phyloP scores from a whole-genome alignment of 1,139 yeast species.

The Geotrichum histeridarum region DNA sequence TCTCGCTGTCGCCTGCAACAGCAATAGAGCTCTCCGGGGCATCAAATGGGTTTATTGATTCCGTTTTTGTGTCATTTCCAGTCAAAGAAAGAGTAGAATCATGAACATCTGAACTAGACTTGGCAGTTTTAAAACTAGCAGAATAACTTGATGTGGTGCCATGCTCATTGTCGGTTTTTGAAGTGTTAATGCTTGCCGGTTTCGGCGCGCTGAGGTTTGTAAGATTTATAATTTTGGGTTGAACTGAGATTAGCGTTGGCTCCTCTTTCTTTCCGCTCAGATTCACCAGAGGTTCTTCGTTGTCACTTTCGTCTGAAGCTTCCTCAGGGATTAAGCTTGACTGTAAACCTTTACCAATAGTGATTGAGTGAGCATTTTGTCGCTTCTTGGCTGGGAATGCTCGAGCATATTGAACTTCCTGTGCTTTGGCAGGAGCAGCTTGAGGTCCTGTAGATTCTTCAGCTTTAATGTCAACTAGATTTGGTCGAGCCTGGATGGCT shows the following conservation, averaged over 20 bases:
- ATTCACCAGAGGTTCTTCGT: background rate
- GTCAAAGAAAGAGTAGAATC: background rate
- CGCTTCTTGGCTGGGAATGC: constrained; percentile 7
- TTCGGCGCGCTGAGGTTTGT: background rate
- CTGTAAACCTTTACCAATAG: constrained; percentile 16
- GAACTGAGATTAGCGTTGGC: background rate
- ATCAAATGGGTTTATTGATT: background rate
- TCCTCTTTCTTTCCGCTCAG: background rate
- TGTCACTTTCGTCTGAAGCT: constrained; percentile 3
- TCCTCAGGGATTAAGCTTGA: constrained; percentile 14
- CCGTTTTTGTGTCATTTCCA: background rate
- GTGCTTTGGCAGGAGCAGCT: background rate
- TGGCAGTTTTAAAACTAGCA: constrained; percentile 9
- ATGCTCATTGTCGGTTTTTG: constrained; percentile 1
- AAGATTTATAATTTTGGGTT: constrained; percentile 1
- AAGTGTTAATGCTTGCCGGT: background rate
- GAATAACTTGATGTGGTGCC: background rate
- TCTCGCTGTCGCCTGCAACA: background rate
- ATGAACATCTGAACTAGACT: background rate
- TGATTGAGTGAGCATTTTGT: constrained; percentile 14
- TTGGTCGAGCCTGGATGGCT: constrained; percentile 33
- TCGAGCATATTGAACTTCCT: constrained; percentile 2
- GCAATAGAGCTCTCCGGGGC: background rate
- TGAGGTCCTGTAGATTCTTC: constrained; percentile 1
- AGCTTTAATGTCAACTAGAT: constrained; percentile 30